Percentiles rank a stretch among this genome's conserved stretches.
Evolutionary conservation across 2,329 filamentous ascomycete species (phyloP).

Genomic region (Ceratocystis harringtonii): DNA sequence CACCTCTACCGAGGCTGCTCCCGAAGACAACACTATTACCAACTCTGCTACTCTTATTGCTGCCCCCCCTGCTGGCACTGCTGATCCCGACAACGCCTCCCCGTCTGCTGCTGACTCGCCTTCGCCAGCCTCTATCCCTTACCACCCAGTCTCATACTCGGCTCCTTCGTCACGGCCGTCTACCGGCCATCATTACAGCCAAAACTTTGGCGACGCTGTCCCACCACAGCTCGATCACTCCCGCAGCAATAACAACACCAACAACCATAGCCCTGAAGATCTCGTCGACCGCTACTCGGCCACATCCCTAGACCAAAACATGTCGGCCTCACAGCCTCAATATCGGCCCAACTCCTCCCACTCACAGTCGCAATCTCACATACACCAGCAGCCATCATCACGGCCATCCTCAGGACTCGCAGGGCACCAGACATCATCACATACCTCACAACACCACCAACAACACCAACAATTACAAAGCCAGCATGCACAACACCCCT

Average conservation of each 20-base stretch:
- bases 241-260: background rate
- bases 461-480: slow-evolving; percentile 26
- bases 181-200: slow-evolving; percentile 30
- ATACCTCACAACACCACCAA: slow-evolving; percentile 22
- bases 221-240: slow-evolving; percentile 18
- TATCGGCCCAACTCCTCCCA: background rate
- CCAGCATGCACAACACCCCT: slow-evolving; percentile 29
- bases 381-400: slow-evolving; percentile 23
- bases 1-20: slow-evolving; percentile 6
- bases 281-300: slow-evolving; percentile 34
- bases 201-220: slow-evolving; percentile 35
- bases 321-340: slow-evolving; percentile 20
- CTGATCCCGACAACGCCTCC: background rate
- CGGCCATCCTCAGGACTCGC: slow-evolving; percentile 41
- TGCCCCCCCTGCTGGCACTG: slow-evolving; percentile 9
- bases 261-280: slow-evolving; percentile 22
- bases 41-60: background rate
- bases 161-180: slow-evolving; percentile 17
- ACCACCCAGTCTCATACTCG: slow-evolving; percentile 18
- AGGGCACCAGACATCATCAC: slow-evolving; percentile 22
- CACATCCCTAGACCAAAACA: slow-evolving; percentile 29
- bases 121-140: slow-evolving; percentile 18
- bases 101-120: background rate
- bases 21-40: slow-evolving; percentile 10
- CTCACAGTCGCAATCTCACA: background rate